A percentile compares a stretch with the other conserved stretches of the same genome.
phyloP scores from a whole-genome alignment of 202 grass and related monocot genomes.

The Zoysia matrella region DNA sequence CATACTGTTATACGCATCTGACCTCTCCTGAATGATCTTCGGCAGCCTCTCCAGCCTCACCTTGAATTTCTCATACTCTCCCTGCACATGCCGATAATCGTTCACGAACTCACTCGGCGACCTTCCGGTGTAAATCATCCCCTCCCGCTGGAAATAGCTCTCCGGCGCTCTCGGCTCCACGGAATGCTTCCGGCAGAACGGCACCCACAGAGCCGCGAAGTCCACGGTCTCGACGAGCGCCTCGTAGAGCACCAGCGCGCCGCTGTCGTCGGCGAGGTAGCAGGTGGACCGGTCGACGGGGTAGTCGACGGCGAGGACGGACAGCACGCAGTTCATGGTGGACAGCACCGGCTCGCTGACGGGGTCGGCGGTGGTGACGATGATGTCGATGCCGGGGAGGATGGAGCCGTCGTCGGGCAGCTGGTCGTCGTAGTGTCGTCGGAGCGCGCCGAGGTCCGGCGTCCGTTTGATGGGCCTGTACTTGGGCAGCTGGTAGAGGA shows the following conservation, averaged over 20 bases:
- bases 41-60: constrained; percentile 47
- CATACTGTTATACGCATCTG: constrained; percentile 54
- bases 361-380: constrained; percentile 81
- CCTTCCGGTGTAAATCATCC: constrained; percentile 43
- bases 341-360: constrained; percentile 70
- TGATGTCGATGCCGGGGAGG: constrained; percentile 74
- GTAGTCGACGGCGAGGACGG: constrained; percentile 78
- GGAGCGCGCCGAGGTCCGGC: constrained; percentile 57
- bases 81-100: constrained; percentile 42
- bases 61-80: constrained; percentile 74
- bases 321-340: constrained; percentile 84
- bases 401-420: constrained; percentile 46
- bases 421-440: constrained; percentile 40
- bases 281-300: constrained; percentile 68
- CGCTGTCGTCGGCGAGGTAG: constrained; percentile 87
- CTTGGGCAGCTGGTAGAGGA: constrained; percentile 82
- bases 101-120: constrained; percentile 46
- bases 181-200: constrained; percentile 43
- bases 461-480: constrained; percentile 63
- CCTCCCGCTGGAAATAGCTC: constrained; percentile 66
- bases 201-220: constrained; percentile 69
- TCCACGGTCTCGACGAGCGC: constrained; percentile 63
- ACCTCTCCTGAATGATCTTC: constrained; percentile 47
- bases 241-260: constrained; percentile 66
- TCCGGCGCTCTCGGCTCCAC: constrained; percentile 76